phyloP scores from a whole-genome alignment of 495 filamentous ascomycete genomes.

The Endocarpon pusillum region DNA sequence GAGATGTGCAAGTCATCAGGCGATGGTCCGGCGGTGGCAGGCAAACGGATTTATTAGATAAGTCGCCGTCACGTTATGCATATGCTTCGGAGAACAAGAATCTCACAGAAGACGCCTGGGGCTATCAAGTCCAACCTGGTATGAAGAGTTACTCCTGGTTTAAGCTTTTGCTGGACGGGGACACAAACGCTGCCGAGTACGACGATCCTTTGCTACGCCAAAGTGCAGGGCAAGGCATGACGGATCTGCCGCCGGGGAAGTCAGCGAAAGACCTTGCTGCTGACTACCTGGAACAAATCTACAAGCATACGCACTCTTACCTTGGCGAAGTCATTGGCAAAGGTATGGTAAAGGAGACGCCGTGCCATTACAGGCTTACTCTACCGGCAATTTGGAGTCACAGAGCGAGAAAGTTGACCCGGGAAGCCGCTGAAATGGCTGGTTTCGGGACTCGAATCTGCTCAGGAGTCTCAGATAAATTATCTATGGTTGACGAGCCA shows the following conservation, averaged over 20 bases:
- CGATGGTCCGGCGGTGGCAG: too few species aligned
- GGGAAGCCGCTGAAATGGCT: constrained; percentile 27
- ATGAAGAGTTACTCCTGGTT: constrained; percentile 8
- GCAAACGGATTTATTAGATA: too few species aligned
- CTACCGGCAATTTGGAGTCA: constrained; percentile 14
- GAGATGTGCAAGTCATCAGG: too few species aligned
- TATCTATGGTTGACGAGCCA: constrained; percentile 41
- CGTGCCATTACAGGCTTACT: constrained; percentile 15
- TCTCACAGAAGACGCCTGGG: constrained; percentile 3
- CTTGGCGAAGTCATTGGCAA: constrained; percentile 12
- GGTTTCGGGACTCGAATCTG: constrained; percentile 30
- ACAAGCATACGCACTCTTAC: constrained; percentile 22
- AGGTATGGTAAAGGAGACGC: constrained; percentile 17
- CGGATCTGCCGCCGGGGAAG: constrained; percentile 3
- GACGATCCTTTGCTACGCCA: constrained; percentile 2
- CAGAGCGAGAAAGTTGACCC: constrained; percentile 4
- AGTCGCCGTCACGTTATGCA: constrained; percentile 7
- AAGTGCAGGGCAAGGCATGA: too few species aligned
- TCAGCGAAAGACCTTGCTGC: constrained; percentile 19
- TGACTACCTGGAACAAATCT: constrained; percentile 28
- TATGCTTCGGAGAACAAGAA: constrained; percentile 3
- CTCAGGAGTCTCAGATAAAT: constrained; percentile 6
- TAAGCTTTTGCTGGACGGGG: constrained; percentile 11
- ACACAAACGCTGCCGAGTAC: constrained; percentile 4
- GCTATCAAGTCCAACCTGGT: constrained; percentile 8